Percentiles rank a stretch among this genome's conserved stretches.
Conservation (phyloP, 768 basidiomycete species). For the Chalciporus pseudorubinellus region DNA sequence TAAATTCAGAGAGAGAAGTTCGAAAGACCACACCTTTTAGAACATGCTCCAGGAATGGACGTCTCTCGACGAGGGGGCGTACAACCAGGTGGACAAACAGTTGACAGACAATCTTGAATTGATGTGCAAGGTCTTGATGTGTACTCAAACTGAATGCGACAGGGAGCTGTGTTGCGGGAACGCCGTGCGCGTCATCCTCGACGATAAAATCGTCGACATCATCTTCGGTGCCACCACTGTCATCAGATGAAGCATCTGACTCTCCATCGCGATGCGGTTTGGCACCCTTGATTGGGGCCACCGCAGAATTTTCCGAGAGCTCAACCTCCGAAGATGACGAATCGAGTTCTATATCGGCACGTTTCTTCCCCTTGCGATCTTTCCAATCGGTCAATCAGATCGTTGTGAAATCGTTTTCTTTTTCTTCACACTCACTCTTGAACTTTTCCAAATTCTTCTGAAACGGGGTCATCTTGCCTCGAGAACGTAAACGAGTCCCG, state of each 20-base stretch:
- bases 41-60: slow-evolving; percentile 53
- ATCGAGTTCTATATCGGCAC: slow-evolving; percentile 32
- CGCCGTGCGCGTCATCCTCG: slow-evolving; percentile 54
- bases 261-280: slow-evolving; percentile 37
- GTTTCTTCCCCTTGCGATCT: slow-evolving; percentile 41
- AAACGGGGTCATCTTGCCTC: slow-evolving; percentile 57
- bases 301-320: slow-evolving; percentile 25
- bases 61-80: slow-evolving; percentile 48
- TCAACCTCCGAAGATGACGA: slow-evolving; percentile 35
- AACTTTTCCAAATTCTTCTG: slow-evolving; percentile 64
- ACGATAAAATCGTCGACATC: slow-evolving; percentile 51
- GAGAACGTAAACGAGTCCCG: slow-evolving; percentile 57
- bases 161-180: slow-evolving; percentile 51
- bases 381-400: slow-evolving; percentile 5
- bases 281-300: slow-evolving; percentile 46
- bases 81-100: slow-evolving; percentile 83
- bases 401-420: background rate
- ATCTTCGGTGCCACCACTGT: slow-evolving; percentile 22
- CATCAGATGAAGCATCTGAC: slow-evolving; percentile 37
- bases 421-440: slow-evolving; percentile 44
- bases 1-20: background rate
- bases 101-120: slow-evolving; percentile 88
- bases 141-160: slow-evolving; percentile 77
- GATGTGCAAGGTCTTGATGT: slow-evolving; percentile 70
- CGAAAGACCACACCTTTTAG: slow-evolving; percentile 39